Conservation (phyloP, 139 green algal species). For the Eudorina sp. region DNA sequence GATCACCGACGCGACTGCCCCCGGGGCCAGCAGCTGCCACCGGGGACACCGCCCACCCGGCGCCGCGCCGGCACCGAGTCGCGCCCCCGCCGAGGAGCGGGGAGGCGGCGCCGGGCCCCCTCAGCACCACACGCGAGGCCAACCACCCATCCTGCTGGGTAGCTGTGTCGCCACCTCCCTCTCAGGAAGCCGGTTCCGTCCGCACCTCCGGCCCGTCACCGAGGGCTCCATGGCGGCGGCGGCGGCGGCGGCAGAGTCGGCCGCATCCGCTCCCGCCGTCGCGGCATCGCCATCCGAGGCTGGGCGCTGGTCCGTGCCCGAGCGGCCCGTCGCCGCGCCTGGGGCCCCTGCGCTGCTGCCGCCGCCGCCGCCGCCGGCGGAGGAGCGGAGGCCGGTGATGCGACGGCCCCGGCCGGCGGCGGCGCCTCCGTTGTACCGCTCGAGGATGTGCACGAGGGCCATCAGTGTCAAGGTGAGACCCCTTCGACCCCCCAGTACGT, state of each 20-base stretch:
- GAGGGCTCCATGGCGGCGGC: neutral
- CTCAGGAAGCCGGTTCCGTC: no score
- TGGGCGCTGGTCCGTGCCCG: neutral
- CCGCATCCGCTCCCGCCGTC: neutral
- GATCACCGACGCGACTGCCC: neutral
- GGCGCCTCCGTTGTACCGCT: conserved; percentile 12
- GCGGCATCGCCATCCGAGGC: neutral
- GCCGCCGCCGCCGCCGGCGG: neutral
- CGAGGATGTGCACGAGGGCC: neutral
- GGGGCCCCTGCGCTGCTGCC: neutral
- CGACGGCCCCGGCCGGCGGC: neutral
- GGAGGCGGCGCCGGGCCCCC: neutral
- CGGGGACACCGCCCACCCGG: neutral
- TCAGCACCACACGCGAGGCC: neutral
- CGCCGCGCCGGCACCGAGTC: neutral
- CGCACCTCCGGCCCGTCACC: no score
- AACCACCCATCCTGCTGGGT: neutral
- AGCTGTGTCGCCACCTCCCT: neutral
- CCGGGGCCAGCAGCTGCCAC: neutral
- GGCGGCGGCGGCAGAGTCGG: neutral
- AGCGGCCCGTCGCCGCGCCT: neutral
- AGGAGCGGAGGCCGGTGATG: neutral
- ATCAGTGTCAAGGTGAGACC: conserved; percentile 41
- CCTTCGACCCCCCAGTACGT: no score
- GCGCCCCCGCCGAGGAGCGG: neutral